Evolutionary conservation across 2,329 filamentous ascomycete genomes (phyloP), one percentile per base, ranked within the genome.

Genomic region (Ophioceras dolichostomum): DNA sequence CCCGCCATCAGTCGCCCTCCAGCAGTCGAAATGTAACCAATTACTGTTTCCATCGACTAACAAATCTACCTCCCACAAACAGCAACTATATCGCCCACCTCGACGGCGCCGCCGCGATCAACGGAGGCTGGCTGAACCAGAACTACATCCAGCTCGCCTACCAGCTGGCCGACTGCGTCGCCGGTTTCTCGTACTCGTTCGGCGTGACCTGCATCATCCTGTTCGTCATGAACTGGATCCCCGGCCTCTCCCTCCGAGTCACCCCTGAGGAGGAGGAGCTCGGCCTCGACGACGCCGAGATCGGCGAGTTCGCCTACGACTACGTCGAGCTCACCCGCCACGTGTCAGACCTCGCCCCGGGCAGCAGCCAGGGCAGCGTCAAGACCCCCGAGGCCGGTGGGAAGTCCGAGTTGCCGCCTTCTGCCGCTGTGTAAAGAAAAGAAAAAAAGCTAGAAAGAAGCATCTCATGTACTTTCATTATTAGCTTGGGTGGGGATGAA

Each of bases 231-330:
- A 83, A 85, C 64, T 67, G 78, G 44, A 65, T 84, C 32, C 80
- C 80, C 0, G 79, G 80, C 19, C 66, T 84, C 22, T 76, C 77
- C 47, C 73, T 85, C 35, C 76, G 80, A 39, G 79, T 78, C 40
- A 64, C 66, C 12, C 63, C 75, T 45, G 76, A 79, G 48, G 77
- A 80, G 36, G 80, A 84, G 60, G 69, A 83, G 37, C 63, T 80
- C 18, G 80, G 80, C 36, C 61, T 76, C 21, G 83, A 87, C 50
- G 81, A 86, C 50, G 72, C 74, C 54, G 78, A 87, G 62, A 76
- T 86, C 36, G 83, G 83, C 58, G 83, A 88, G 61, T 87, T 87
- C 51, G 82, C 82, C 20, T 87, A 86, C 64, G 82, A 87, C 56
- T 87, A 87, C 56, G 82, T 87, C 48, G 82, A 87, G 70, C 53